Base-by-base conservation (phyloP, 805 yeast species). In the Candida yuanshanica region DNA sequence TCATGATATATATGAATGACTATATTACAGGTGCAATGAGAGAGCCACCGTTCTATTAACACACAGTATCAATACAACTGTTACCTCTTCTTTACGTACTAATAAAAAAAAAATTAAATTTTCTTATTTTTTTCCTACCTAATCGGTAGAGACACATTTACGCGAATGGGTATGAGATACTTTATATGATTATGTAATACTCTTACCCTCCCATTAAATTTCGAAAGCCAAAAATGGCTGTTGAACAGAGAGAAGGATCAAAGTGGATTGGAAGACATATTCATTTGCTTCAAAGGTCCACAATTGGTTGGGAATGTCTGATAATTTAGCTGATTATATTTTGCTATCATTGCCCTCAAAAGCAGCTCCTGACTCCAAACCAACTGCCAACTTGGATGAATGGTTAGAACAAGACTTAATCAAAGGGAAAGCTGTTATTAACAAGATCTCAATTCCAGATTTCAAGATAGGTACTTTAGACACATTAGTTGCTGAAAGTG, bases 391-490 rank as follows among this genome's bases (percentile, higher is more conserved):
- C 36, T 64, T 72, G 26, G 51, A 65, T 63, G 46, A 64, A 16
- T 81, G 83, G 80, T 63, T 86, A 44, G 77, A 79, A 49, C 62
- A 70, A 38, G 60, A 66, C 23, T 65, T 83, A 44, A 64, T 74
- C 45, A 75, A 70, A 18, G 90, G 89, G 17, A 72, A 68, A 50
- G 71, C 75, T 32, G 79, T 76, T 37, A 69, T 86, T 25, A 62
- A 70, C 40, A 66, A 72, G 42, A 75, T 84, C 44, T 67, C 70
- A 26, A 70, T 89, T 38, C 98, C 98, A 7, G 79, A 73, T 47
- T 91, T 93, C 65, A 91, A 93, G 63, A 87, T 93, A 48, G 97
- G 97, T 22, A 90, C 98, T 11, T 74, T 93, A 58, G 99, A 93
- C 64, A 82, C 89, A 23, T 73, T 93, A 45, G 95, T 93, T 41